Evolutionary conservation across 2,329 filamentous ascomycete genomes (phyloP), one percentile per base, ranked within the genome.

Genomic region (Hyphodiscus sp.): DNA sequence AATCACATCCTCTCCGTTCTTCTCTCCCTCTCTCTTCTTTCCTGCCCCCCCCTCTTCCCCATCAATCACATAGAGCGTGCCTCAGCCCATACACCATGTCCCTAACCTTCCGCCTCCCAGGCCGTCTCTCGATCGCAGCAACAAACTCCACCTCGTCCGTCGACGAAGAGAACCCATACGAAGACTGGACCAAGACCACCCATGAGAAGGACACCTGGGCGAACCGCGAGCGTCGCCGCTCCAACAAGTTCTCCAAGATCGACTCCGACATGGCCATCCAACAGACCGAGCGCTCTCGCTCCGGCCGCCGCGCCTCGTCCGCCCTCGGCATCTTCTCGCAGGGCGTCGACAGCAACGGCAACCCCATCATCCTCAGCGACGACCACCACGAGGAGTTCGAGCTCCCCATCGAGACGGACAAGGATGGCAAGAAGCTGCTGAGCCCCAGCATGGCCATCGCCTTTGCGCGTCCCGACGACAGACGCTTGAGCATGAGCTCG

Each of bases 121-220:
- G 46, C 18, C 46, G 46, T n/a, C 46, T 33, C 9, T 48, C 46
- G 8, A 38, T 10, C 11, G 33, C 33, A 13, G 42, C 18, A 3
- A 41, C 29, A n/a, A 41, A 19, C 30, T 41, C 47, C 3, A 26
- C 23, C 38, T 41, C 47, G 30, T 18, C 20, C 30, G 47, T 18
- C 18, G 47, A 20, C 47, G 50, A 53, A 6, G 52, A 57, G n/a
- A 44, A 53, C 20, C 47, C 48, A 30, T 42, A 56, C 43, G 54
- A 61, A 43, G 56, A 63, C 45, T 63, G 61, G 61, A 54, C 38
- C 18, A 46, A 33, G 15, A 60, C 54, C 3, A 63, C 59, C 3
- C 42, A 47, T 13, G 49, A 55, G 2, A 55, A 59, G 20, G 61
- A 60, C 16, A 51, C 49, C 41, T 63, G 61, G 61, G 59, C 57